phyloP scores from a whole-genome alignment of 352 stramenopile species.

The Globisporangium megalacanthum region DNA sequence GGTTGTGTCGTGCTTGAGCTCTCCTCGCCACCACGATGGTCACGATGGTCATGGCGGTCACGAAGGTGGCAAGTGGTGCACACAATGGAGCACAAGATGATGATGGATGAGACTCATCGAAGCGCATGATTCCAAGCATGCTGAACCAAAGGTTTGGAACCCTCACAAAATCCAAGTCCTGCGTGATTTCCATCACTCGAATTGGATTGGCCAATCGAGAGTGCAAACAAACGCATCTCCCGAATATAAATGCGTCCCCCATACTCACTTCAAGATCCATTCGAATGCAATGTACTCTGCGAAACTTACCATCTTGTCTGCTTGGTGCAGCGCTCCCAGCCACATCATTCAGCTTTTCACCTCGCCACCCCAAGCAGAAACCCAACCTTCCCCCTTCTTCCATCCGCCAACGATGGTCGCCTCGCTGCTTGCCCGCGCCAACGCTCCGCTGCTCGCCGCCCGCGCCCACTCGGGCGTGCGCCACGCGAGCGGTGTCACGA shows the following conservation, averaged over 20 bases:
- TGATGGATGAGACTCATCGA: too few species aligned
- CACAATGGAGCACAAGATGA: too few species aligned
- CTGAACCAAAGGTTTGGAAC: background rate
- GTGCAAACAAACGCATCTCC: background rate
- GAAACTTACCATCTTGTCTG: background rate
- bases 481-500: conserved; percentile 48
- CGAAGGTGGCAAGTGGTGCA: too few species aligned
- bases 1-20: too few species aligned
- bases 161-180: background rate
- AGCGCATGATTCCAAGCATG: background rate
- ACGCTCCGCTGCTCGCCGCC: conserved; percentile 1
- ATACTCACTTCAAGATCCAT: background rate
- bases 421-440: conserved; percentile 8
- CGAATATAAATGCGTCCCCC: background rate
- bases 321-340: background rate
- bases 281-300: background rate
- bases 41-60: too few species aligned
- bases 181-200: background rate
- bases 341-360: background rate
- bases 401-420: background rate
- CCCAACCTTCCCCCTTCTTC: background rate
- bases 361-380: conserved; percentile 3
- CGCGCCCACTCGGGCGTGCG: conserved; percentile 15
- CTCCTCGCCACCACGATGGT: too few species aligned
- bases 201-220: conserved; percentile 1